Percentiles rank a stretch among this genome's conserved stretches.
phyloP scores from a whole-genome alignment of 108 stramenopile genomes.

The Nitzschia inconspicua region DNA sequence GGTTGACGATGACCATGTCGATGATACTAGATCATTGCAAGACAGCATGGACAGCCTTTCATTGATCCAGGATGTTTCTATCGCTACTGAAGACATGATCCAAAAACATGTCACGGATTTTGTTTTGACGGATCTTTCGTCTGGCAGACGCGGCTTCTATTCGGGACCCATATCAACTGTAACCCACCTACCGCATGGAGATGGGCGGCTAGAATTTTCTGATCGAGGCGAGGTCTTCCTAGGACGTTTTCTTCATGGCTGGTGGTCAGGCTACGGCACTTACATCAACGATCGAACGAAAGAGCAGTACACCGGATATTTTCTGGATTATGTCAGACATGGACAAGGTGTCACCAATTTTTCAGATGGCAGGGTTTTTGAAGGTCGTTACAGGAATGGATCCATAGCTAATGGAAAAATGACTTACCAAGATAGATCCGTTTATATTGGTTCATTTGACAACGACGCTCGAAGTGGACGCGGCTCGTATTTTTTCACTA shows the following conservation, averaged over 20 bases:
- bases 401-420: conserved; percentile 24
- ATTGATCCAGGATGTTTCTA: not conserved
- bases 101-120: not conserved
- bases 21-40: too few species aligned
- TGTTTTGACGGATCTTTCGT: conserved; percentile 1
- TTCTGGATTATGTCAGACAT: conserved; percentile 62
- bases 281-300: not conserved
- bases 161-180: conserved; percentile 4
- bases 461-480: conserved; percentile 21
- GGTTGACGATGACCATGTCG: too few species aligned
- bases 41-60: too few species aligned
- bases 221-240: not conserved
- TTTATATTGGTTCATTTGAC: conserved; percentile 15
- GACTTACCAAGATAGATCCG: conserved; percentile 12
- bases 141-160: not conserved
- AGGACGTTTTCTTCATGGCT: conserved; percentile 10
- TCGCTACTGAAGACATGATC: not conserved
- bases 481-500: conserved; percentile 27
- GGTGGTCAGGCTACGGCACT: conserved; percentile 8
- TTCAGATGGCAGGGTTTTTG: conserved; percentile 37
- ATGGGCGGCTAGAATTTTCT: conserved; percentile 6
- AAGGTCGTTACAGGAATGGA: conserved; percentile 12
- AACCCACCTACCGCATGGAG: conserved; percentile 6
- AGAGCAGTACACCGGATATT: conserved; percentile 69
- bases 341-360: conserved; percentile 67